Conservation (phyloP, 176 grass and related monocot species). For the Phoenix dactylifera region DNA sequence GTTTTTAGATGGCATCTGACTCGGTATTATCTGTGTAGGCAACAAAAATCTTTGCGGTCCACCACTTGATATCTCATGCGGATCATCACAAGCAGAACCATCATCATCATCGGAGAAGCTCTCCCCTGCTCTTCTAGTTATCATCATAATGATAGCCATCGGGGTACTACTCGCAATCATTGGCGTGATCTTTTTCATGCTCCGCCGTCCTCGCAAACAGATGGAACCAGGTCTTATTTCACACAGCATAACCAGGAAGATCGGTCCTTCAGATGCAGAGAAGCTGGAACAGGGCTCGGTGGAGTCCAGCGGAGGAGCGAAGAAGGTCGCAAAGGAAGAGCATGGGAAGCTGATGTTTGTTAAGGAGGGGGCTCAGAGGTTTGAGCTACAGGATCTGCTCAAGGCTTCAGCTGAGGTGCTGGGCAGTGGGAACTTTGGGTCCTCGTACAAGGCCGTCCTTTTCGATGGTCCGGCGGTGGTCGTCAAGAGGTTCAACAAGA, state of each 20-base stretch:
- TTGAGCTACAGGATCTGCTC: constrained; percentile 79
- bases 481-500: constrained; percentile 85
- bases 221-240: neutral
- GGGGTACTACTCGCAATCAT: constrained; percentile 21
- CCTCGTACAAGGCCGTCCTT: constrained; percentile 74
- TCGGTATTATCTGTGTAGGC: constrained; percentile 15
- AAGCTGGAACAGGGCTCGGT: neutral
- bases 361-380: constrained; percentile 34
- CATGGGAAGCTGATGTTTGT: constrained; percentile 51
- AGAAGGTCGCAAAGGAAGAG: constrained; percentile 26
- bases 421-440: constrained; percentile 77
- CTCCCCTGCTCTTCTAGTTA: constrained; percentile 21
- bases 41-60: constrained; percentile 56
- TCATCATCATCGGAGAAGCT: neutral
- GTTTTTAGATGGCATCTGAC: neutral
- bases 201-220: constrained; percentile 11
- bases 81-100: neutral
- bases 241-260: neutral
- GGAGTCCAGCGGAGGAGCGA: constrained; percentile 20
- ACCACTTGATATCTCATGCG: constrained; percentile 24
- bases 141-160: constrained; percentile 38
- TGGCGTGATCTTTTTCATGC: constrained; percentile 20
- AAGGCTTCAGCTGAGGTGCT: constrained; percentile 72
- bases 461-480: constrained; percentile 43
- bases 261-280: neutral